Conservation (phyloP, 1,139 yeast species). For the Geotrichum citri-aurantii region DNA sequence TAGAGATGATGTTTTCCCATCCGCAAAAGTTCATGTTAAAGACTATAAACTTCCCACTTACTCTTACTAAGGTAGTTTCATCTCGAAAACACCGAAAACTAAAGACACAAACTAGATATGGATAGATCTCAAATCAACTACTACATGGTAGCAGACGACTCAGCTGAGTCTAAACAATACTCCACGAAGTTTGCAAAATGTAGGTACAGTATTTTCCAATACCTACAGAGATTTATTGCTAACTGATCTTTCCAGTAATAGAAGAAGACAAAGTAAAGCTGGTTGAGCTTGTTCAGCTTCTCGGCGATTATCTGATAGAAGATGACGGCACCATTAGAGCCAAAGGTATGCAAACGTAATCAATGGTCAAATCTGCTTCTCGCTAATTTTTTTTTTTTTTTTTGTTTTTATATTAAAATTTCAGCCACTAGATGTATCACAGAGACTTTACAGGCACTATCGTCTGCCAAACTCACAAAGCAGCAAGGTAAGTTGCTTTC, state of each 20-base stretch:
- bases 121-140: constrained; percentile 22
- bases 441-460: constrained; percentile 42
- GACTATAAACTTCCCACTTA: neutral
- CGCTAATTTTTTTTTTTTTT: neutral
- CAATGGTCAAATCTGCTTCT: constrained; percentile 10
- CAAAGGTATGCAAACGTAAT: constrained; percentile 23
- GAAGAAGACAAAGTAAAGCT: constrained; percentile 40
- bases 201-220: neutral
- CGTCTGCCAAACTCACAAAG: constrained; percentile 41
- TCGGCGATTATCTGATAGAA: constrained; percentile 63
- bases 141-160: constrained; percentile 21
- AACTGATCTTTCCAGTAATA: constrained; percentile 29
- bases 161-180: constrained; percentile 9
- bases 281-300: constrained; percentile 47
- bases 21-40: neutral
- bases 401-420: no score
- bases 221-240: neutral
- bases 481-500: constrained; percentile 49
- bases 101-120: constrained; percentile 4
- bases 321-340: constrained; percentile 53
- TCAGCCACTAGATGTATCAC: constrained; percentile 56
- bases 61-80: neutral
- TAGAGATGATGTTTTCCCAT: neutral
- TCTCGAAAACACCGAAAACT: neutral
- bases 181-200: constrained; percentile 15